Evolutionary conservation across 2,329 filamentous ascomycete species (phyloP), one percentile per base, ranked within the genome.

Genomic region (Fusarium marasasianum): DNA sequence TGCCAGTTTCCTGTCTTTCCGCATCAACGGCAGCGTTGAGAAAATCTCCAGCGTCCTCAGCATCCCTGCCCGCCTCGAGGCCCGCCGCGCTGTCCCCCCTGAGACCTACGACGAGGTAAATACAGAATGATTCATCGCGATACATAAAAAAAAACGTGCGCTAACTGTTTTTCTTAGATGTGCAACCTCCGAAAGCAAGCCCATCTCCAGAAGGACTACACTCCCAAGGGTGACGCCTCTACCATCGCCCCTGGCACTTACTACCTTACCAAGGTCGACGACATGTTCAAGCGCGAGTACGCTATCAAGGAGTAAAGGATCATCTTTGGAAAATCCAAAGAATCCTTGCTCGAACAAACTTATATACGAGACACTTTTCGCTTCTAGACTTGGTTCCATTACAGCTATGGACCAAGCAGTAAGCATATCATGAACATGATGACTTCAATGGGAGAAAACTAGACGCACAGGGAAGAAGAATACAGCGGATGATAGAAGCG

Each of bases 251-350:
- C 88, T 68, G 92, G 91, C 67, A 91, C 91, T 29, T 96, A 96
- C 87, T 96, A 95, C 86, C 88, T 96, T 67, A 90, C 90, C 80
- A 91, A 92, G 82, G 89, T 96, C 54, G 93, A 96, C 80, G 93
- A 94, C 78, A 94, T 94, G 93, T 96, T 94, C 91, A 91, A 93
- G 86, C 90, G 94, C 79, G 89, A 89, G 81, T 96, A 96, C 84
- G 85, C 87, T 64, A 82, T 95, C 85, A 93, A 95, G 89, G 91
- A 88, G 82, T 95, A 89, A 81, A 76, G 11, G 56, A 33, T 47
- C 51, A 18, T 26, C 50, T 24, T 51, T 17, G 35, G 38, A 43
- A 18, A 56, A 66, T 56, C 44, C 69, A 59, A 20, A 71, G 59
- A 58, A 67, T 47, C 45, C 56, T 77, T 70, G 69, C 70, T 71